Base-by-base conservation (phyloP, 2,329 filamentous ascomycete species). In the Sclerotinia sclerotiorum region DNA sequence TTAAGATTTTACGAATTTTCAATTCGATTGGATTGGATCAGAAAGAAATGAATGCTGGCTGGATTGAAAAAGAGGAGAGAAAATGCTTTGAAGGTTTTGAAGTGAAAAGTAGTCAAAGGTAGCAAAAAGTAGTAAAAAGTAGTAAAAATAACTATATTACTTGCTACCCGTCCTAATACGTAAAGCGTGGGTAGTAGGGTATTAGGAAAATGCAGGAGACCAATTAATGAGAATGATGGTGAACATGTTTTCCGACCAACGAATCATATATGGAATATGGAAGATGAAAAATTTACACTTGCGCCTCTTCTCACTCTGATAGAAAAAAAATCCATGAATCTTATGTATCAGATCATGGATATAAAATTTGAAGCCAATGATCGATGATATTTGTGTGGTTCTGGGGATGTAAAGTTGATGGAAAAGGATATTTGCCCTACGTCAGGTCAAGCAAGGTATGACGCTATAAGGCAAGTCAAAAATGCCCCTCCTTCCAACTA, bases 61-160 rank as follows among this genome's bases (percentile, higher is more conserved):
- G 29, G n/a, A n/a, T n/a, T n/a, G n/a, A n/a, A 24, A 62, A 62
- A 62, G 44, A 62, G 29, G n/a, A 35, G 27, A 17, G 61, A 39
- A 21, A n/a, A 63, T 52, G 3, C 11, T 42, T 42, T 29, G n/a
- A 10, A 52, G 61, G 32, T 21, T 44, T 19, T 19, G 1, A 35
- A 55, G 52, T 61, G n/a, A 19, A 5, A 27, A 46, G n/a, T n/a
- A 32, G 8, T 27, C 35, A 13, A 29, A 27, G 3, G 44, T 29
- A 29, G 27, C 11, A 1, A 35, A 48, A 48, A 29, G 15, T 32
- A n/a, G 27, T n/a, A 61, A 42, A 44, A 61, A 61, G 57, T 19
- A 32, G 21, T n/a, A 48, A 8, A 21, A 21, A 21, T n/a, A n/a
- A 21, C 17, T 39, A n/a, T 21, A 19, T 24, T 49, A n/a, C 44